Percentiles rank a stretch among this genome's conserved stretches.
Evolutionary conservation across 306 rosid genomes (phyloP).

Genomic region (Sophora flavescens): DNA sequence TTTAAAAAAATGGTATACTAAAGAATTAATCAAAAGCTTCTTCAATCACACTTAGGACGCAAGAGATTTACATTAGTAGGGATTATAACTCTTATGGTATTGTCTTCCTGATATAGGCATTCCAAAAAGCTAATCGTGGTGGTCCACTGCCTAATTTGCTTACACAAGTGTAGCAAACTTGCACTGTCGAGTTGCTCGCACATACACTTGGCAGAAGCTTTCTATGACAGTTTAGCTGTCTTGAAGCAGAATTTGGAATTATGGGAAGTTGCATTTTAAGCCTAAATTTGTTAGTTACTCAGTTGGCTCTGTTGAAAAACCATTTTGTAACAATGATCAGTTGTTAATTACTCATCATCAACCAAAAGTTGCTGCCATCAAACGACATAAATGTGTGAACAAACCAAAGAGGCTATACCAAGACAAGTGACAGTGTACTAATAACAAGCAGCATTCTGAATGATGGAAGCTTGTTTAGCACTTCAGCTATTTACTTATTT

Average conservation of each 20-base stretch:
- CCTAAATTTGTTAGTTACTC: neutral
- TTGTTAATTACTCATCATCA: conserved; percentile 35
- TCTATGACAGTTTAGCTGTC: conserved; percentile 11
- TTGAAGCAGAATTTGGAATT: conserved; percentile 21
- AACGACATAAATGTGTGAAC: conserved; percentile 17
- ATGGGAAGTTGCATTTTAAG: neutral
- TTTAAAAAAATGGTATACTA: neutral
- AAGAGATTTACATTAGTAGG: conserved; percentile 10
- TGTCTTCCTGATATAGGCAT: conserved; percentile 27
- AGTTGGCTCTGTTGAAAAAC: conserved; percentile 10
- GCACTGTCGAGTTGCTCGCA: conserved; percentile 10
- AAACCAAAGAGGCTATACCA: conserved; percentile 10
- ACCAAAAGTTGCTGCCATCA: conserved; percentile 23
- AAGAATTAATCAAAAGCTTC: conserved; percentile 23
- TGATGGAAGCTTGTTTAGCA: conserved; percentile 22
- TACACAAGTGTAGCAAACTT: too few species aligned
- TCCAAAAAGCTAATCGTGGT: neutral
- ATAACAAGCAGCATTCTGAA: conserved; percentile 18
- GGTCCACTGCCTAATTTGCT: conserved; percentile 11
- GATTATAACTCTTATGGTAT: neutral
- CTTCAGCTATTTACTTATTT: neutral
- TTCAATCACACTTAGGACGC: conserved; percentile 22
- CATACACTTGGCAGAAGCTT: conserved; percentile 30
- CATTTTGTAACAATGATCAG: conserved; percentile 1
- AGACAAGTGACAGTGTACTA: neutral